Conservation (phyloP, 1,284 basidiomycete species). For the Sporisorium scitamineum region DNA sequence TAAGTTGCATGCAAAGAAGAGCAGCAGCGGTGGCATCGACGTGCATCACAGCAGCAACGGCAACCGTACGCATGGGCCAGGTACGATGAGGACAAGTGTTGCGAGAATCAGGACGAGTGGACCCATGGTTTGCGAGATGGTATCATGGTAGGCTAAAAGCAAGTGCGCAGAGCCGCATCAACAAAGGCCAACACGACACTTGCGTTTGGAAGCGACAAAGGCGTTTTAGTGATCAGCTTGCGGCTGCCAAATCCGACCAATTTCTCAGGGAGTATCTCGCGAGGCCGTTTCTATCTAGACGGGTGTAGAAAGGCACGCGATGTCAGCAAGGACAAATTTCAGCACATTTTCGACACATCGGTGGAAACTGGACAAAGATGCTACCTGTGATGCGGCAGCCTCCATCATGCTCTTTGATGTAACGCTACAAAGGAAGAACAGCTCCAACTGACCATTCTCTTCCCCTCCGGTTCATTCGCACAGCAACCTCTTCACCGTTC, state of each 20-base stretch:
- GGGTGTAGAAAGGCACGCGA: too few species aligned
- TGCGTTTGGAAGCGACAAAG: background rate
- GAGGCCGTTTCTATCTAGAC: too few species aligned
- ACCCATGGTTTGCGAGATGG: background rate
- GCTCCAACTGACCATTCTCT: background rate
- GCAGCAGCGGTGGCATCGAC: background rate
- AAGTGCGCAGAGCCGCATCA: too few species aligned
- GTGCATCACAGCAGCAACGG: slow-evolving; percentile 4
- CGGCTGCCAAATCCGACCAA: background rate
- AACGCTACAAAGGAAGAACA: background rate
- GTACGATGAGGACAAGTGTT: background rate
- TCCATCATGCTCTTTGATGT: background rate
- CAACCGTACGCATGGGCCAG: too few species aligned
- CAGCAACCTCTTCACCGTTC: slow-evolving; percentile 84
- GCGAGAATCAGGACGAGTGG: background rate
- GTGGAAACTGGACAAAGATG: background rate
- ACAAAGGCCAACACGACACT: background rate
- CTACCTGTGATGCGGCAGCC: background rate
- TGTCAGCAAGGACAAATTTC: background rate
- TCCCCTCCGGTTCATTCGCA: background rate
- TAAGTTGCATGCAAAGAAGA: slow-evolving; percentile 25
- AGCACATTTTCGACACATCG: background rate
- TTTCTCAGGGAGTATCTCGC: background rate
- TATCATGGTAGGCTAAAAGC: background rate
- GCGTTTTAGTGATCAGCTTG: background rate